Conservation (phyloP, 2,329 filamentous ascomycete species). For the Myriosclerotinia scirpicola region DNA sequence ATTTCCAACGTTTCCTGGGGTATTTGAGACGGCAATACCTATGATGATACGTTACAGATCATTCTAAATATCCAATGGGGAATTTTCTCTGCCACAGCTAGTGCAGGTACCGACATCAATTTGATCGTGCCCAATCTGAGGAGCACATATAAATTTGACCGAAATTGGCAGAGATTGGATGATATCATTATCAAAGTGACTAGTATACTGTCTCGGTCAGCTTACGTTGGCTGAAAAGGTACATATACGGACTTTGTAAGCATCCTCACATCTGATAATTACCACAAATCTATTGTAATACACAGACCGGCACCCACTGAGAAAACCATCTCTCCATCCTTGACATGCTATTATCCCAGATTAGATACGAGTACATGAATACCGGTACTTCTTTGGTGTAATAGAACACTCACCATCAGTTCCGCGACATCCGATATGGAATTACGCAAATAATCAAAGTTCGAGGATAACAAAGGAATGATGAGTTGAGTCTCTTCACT, state of each 20-base stretch:
- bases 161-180: conserved; percentile 53
- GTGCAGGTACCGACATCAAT: conserved; percentile 72
- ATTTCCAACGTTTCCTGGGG: conserved; percentile 73
- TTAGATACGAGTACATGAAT: background rate
- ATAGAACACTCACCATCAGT: background rate
- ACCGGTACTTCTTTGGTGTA: background rate
- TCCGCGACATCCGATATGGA: background rate
- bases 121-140: conserved; percentile 79
- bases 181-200: conserved; percentile 67
- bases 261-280: background rate
- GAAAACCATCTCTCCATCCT: background rate
- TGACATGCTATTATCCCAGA: background rate
- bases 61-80: background rate
- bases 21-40: conserved; percentile 70
- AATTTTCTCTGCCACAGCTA: conserved; percentile 19
- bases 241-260: background rate
- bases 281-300: background rate
- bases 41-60: conserved; percentile 33
- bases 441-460: background rate
- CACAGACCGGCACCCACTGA: background rate
- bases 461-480: too few species aligned
- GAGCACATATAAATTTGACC: conserved; percentile 55
- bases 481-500: too few species aligned
- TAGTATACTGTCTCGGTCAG: conserved; percentile 40
- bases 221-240: too few species aligned